Evolutionary conservation across 1,284 basidiomycete species (phyloP), one percentile per base, ranked within the genome.

Genomic region (Trichosporon inkin): DNA sequence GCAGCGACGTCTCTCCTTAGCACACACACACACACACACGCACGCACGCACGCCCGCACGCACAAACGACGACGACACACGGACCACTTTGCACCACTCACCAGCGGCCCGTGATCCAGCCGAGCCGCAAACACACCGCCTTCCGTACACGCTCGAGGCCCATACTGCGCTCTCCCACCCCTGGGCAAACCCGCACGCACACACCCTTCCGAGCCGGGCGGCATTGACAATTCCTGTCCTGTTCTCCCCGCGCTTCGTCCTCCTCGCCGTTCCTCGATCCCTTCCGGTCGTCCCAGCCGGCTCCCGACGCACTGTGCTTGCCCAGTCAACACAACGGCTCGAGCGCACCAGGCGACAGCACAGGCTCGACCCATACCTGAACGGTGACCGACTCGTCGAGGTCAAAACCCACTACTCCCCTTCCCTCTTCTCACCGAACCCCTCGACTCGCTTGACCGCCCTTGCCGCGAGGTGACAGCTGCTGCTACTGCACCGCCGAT

Each of bases 101-200:
- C 44, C 44, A 49, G 44, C 44, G 44, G 44, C 44, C 44, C 44
- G 44, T 32, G 24, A 49, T 32, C 44, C 28, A 28, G 44, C 44
- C 44, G 44, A 32, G 28, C 28, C 28, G 5, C 28, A 32, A 32
- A 32, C 44, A 49, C 24, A 47, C 14, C 44, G 44, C 16, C 28
- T 32, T 32, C 28, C 44, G 44, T n/a, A 49, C 44, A 49, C 44
- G 28, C 44, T 22, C 44, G 28, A 49, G 14, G 44, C 24, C 24
- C n/a, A n/a, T n/a, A 49, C 44, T 11, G 22, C 28, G 44, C 44
- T 28, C 44, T n/a, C 5, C 44, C n/a, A n/a, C 36, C 36, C 11
- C 20, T 28, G 41, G 20, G 24, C 20, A 28, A 19, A 47, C 41
- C 41, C 22, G 11, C 41, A 20, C 41, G 20, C 41, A 24, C 22